Base-by-base conservation (phyloP, 73 alveolate species). In the Paramecium caudatum region DNA sequence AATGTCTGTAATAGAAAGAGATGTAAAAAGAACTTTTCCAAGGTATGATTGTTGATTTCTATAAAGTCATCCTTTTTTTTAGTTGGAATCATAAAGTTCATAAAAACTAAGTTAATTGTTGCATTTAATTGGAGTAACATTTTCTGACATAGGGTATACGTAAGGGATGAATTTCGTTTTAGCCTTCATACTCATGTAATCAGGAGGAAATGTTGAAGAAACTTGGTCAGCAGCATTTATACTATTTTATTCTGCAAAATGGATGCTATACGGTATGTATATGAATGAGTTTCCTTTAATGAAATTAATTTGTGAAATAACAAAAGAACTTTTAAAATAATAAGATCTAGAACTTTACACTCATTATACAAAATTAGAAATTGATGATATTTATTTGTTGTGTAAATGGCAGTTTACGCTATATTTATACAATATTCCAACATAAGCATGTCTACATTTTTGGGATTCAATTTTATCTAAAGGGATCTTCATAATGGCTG, bases 11-110 rank as follows among this genome's bases (percentile, higher is more conserved):
- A 47, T 74, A 12, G 62, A 41, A 21, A 13, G 88, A 41, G 88
- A 74, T 41, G 88, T 74, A 1, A 36, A 30, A 43, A 74, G 88
- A 74, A 74, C 88, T 3, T 74, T 74, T 45, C 88, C 88, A 27
- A 74, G 19, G 88, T 74, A 39, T 41, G 1, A 74, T 74, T 0
- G 15, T 48, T 12, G 16, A 39, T 74, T 41, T 37, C 8, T 21
- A 27, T 36, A 25, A 32, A 65, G 88, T 43, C 69, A 41, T 74
- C 68, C 68, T n/a, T 74, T 27, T 74, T 74, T 74, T 74, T 43
- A 39, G 32, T 41, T 41, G 47, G 68, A 74, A 41, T 10, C 70
- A 21, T 37, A 74, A 41, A 74, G 69, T 21, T 19, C 39, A 7
- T n/a, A 36, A 30, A 5, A 34, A 74, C 55, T 74, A 4, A 74